A percentile compares a stretch with the other conserved stretches of the same genome.
These are phyloP conservation scores for Backusella psychrophila DNA, from an alignment of 192 early-diverging fungal species.

Conservation along the genomic window DNA sequence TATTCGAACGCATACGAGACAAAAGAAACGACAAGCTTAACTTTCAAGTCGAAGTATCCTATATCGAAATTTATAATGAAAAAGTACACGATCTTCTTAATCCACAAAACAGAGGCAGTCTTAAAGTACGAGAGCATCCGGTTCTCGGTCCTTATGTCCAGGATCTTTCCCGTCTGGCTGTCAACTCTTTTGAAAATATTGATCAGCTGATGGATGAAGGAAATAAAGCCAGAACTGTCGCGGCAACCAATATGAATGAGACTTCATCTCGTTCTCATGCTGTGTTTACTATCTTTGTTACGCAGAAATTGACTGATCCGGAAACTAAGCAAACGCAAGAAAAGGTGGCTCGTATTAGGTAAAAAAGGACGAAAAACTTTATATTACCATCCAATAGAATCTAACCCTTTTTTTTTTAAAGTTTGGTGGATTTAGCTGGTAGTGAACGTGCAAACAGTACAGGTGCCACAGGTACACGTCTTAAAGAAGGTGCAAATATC, in stretches of 20 bases:
- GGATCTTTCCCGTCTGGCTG: slow-evolving; percentile 83
- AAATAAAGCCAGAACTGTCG: slow-evolving; percentile 84
- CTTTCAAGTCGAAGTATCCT: slow-evolving; percentile 78
- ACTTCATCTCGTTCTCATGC: slow-evolving; percentile 86
- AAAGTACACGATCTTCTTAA: slow-evolving; percentile 78
- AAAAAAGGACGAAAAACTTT: slow-evolving; percentile 10
- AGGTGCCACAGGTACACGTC: slow-evolving; percentile 75
- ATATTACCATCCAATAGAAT: neutral
- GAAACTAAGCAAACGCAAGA: slow-evolving; percentile 56
- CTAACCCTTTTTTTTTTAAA: slow-evolving; percentile 6
- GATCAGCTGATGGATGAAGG: slow-evolving; percentile 74
- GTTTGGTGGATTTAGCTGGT: slow-evolving; percentile 91
- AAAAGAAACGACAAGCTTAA: slow-evolving; percentile 39
- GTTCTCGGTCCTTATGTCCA: slow-evolving; percentile 86
- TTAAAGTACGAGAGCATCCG: slow-evolving; percentile 82
- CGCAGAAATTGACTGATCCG: slow-evolving; percentile 52
- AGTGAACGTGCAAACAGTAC: slow-evolving; percentile 90
- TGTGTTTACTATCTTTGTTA: slow-evolving; percentile 75
- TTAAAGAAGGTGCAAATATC: slow-evolving; percentile 95
- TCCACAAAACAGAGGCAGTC: slow-evolving; percentile 61
- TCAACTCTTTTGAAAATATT: slow-evolving; percentile 69
- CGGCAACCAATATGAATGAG: slow-evolving; percentile 94
- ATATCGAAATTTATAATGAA: slow-evolving; percentile 93
- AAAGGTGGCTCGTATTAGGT: slow-evolving; percentile 72
- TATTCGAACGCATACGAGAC: slow-evolving; percentile 67